phyloP scores from a whole-genome alignment of 1,139 yeast genomes.

The Blastobotrys apis region DNA sequence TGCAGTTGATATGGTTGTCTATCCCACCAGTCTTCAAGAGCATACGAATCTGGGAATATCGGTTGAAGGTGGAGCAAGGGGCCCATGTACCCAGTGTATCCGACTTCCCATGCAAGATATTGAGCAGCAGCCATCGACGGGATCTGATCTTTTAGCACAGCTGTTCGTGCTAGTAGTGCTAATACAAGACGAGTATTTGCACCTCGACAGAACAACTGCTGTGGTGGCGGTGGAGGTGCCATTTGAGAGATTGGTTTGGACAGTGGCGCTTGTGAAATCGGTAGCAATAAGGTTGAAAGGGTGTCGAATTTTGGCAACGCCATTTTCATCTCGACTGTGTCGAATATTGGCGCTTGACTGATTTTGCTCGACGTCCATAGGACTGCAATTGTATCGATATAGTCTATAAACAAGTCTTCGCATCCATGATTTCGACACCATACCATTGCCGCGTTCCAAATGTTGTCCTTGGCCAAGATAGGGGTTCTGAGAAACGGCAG shows the following conservation, averaged over 20 bases:
- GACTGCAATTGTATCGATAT: conserved; percentile 10
- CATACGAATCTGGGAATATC: conserved; percentile 2
- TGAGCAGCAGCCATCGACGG: conserved; percentile 6
- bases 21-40: conserved; percentile 13
- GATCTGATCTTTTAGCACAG: background rate
- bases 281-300: conserved; percentile 6
- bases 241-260: background rate
- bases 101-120: conserved; percentile 7
- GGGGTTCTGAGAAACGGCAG: background rate
- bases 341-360: conserved; percentile 9
- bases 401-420: conserved; percentile 7
- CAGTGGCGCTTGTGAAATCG: background rate
- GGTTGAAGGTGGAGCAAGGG: conserved; percentile 5
- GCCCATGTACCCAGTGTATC: conserved; percentile 10
- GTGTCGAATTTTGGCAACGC: conserved; percentile 8
- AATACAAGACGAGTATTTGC: conserved; percentile 7
- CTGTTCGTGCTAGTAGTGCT: conserved; percentile 2
- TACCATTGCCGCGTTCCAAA: conserved; percentile 8
- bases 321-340: conserved; percentile 5
- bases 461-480: conserved; percentile 3
- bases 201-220: conserved; percentile 11
- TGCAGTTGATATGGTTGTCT: conserved; percentile 3
- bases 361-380: conserved; percentile 9
- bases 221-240: background rate
- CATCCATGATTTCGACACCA: conserved; percentile 10